These are phyloP conservation scores for Aspergillus aculeatinus DNA, from an alignment of 2,329 filamentous ascomycete genomes.

Conservation along the genomic window DNA sequence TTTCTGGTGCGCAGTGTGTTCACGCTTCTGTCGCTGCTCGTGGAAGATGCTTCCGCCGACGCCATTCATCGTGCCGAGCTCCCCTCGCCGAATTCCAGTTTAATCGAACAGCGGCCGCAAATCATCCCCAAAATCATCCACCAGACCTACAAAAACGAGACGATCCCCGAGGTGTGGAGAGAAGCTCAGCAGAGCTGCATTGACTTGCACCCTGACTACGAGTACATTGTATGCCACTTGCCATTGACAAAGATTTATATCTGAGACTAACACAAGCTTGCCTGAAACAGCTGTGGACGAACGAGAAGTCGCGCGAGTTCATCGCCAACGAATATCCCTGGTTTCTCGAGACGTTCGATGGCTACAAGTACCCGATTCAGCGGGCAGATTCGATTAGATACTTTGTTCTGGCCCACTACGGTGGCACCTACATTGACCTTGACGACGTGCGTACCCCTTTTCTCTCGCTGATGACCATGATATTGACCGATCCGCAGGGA, in stretches of 20 bases:
- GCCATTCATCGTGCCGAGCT: slow-evolving; percentile 66
- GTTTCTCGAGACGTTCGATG: slow-evolving; percentile 73
- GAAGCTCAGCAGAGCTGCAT: slow-evolving; percentile 66
- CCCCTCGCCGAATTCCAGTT: slow-evolving; percentile 61
- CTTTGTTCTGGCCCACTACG: slow-evolving; percentile 73
- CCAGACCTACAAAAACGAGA: slow-evolving; percentile 72
- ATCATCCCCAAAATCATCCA: slow-evolving; percentile 76
- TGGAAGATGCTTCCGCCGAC: slow-evolving; percentile 66
- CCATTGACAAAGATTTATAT: background rate
- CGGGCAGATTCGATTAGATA: slow-evolving; percentile 77
- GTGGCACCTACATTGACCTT: slow-evolving; percentile 78
- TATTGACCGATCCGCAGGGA: slow-evolving; percentile 48
- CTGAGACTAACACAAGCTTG: slow-evolving; percentile 19
- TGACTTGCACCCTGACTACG: slow-evolving; percentile 67
- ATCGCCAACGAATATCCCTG: slow-evolving; percentile 73
- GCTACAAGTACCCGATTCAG: slow-evolving; percentile 73
- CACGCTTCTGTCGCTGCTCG: slow-evolving; percentile 68
- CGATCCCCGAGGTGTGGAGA: slow-evolving; percentile 66
- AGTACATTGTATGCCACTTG: slow-evolving; percentile 62
- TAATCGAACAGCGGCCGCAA: slow-evolving; percentile 57
- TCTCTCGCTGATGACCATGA: background rate
- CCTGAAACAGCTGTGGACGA: slow-evolving; percentile 67
- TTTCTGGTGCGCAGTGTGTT: slow-evolving; percentile 67
- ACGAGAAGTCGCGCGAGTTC: slow-evolving; percentile 67
- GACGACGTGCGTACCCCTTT: slow-evolving; percentile 57